Conservation (phyloP, 2,329 filamentous ascomycete species). For the Tricladium varicosporioides region DNA sequence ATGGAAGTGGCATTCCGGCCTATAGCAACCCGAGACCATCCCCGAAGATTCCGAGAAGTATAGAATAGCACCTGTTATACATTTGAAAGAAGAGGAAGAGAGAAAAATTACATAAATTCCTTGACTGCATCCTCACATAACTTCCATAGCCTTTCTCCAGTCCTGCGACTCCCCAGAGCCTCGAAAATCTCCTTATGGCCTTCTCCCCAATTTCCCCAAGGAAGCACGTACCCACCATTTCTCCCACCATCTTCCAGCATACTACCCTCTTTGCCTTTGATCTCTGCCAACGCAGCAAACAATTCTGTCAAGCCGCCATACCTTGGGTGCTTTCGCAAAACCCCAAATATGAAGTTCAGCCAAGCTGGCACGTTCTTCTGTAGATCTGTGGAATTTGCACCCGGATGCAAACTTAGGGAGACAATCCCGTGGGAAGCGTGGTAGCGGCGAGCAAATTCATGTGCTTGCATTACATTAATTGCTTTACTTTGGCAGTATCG, state of each 20-base stretch:
- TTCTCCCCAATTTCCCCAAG: slow-evolving; percentile 11
- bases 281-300: slow-evolving; percentile 13
- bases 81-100: background rate
- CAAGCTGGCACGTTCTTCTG: slow-evolving; percentile 4
- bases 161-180: slow-evolving; percentile 1
- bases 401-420: slow-evolving; percentile 8
- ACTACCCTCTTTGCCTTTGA: background rate
- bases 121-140: slow-evolving; percentile 4
- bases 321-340: slow-evolving; percentile 2
- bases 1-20: too few relatives aligned
- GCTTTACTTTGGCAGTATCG: slow-evolving; percentile 15
- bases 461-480: slow-evolving; percentile 12
- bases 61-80: background rate
- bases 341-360: slow-evolving; percentile 3
- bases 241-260: slow-evolving; percentile 5
- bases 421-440: slow-evolving; percentile 6
- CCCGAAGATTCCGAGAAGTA: background rate
- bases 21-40: too few relatives aligned
- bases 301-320: slow-evolving; percentile 19
- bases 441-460: slow-evolving; percentile 7
- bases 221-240: slow-evolving; percentile 14
- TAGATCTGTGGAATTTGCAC: slow-evolving; percentile 4
- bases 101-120: slow-evolving; percentile 3
- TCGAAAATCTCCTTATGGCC: slow-evolving; percentile 6
- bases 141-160: slow-evolving; percentile 3